Conservation (phyloP, 805 yeast genomes). For the Tetrapisispora namnaoensis region DNA sequence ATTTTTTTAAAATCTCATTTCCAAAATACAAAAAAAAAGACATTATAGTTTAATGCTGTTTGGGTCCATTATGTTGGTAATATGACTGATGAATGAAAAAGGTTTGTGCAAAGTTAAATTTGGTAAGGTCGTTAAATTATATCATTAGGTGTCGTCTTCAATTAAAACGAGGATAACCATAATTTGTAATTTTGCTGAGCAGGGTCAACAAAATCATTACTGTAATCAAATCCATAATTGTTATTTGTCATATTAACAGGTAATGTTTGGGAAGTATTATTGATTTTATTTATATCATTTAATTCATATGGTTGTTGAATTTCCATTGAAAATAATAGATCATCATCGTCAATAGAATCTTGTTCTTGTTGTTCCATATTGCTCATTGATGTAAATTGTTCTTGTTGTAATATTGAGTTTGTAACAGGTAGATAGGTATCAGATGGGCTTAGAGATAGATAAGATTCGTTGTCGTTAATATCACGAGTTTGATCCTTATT, state of each 20-base stretch:
- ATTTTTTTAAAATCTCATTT: too few species aligned
- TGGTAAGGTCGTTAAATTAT: neutral
- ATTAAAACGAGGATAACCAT: conserved; percentile 17
- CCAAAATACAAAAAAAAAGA: too few species aligned
- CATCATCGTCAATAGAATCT: conserved; percentile 2
- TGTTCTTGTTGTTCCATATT: neutral
- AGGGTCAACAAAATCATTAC: conserved; percentile 1
- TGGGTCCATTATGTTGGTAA: too few species aligned
- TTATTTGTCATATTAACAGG: neutral
- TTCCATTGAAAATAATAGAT: conserved; percentile 4
- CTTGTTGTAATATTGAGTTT: neutral
- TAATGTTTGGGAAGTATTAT: neutral
- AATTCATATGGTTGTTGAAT: conserved; percentile 2
- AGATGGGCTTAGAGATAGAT: conserved; percentile 2
- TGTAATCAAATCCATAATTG: neutral
- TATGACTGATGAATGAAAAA: too few species aligned
- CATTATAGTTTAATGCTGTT: too few species aligned
- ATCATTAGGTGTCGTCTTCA: neutral
- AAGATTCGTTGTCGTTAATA: neutral
- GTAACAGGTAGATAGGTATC: neutral
- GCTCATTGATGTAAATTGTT: neutral
- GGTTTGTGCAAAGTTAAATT: neutral
- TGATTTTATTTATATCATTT: neutral
- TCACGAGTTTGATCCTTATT: neutral
- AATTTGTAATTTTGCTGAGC: conserved; percentile 25